phyloP scores from a whole-genome alignment of 495 filamentous ascomycete species.

The Tuber aestivum region DNA sequence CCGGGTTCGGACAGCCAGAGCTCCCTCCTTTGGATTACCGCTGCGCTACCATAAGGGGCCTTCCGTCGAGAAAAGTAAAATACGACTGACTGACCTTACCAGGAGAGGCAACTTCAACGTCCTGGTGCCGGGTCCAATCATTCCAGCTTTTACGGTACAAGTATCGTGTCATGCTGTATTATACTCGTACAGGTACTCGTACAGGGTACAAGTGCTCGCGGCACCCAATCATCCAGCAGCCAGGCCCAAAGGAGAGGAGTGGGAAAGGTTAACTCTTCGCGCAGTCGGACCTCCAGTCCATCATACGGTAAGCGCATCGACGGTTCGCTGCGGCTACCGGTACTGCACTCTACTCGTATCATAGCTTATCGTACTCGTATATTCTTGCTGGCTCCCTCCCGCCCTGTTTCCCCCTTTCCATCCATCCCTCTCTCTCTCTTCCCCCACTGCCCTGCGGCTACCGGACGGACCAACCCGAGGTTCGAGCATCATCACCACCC shows the following conservation, averaged over 20 bases:
- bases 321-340: neutral
- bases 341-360: too few species aligned
- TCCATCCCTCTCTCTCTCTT: neutral
- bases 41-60: too few species aligned
- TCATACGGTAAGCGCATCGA: neutral
- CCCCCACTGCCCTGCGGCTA: neutral
- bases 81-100: too few species aligned
- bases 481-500: too few species aligned
- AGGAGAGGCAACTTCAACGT: too few species aligned
- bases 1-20: too few species aligned
- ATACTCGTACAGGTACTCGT: neutral
- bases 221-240: neutral
- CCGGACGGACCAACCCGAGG: too few species aligned
- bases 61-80: too few species aligned
- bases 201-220: neutral
- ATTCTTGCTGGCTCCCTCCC: neutral
- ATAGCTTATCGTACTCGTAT: too few species aligned
- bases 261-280: neutral
- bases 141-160: too few species aligned
- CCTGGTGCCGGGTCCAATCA: too few species aligned
- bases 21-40: too few species aligned
- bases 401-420: neutral
- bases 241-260: neutral
- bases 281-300: neutral
- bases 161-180: neutral